Evolutionary conservation across 805 yeast species (phyloP).

Genomic region (Candida nonsorbophila): DNA sequence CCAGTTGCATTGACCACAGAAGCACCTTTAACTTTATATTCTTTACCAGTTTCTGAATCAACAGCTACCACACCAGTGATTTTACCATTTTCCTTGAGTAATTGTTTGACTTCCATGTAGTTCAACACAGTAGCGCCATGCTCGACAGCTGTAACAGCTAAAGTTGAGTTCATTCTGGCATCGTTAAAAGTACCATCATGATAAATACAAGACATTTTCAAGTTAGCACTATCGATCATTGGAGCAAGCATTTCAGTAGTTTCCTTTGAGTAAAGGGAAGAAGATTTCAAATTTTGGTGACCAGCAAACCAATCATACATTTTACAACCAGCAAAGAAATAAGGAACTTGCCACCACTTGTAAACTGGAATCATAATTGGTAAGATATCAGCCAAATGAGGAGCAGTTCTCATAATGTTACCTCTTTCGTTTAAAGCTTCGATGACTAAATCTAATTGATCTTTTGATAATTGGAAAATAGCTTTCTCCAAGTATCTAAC

Average conservation of each 20-base stretch:
- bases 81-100: slow-evolving; percentile 61
- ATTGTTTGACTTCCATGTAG: slow-evolving; percentile 75
- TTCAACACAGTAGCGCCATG: slow-evolving; percentile 87
- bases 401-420: slow-evolving; percentile 83
- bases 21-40: slow-evolving; percentile 59
- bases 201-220: slow-evolving; percentile 89
- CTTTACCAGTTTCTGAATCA: slow-evolving; percentile 66
- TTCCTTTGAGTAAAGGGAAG: slow-evolving; percentile 65
- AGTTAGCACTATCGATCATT: slow-evolving; percentile 68
- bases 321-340: slow-evolving; percentile 86
- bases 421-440: slow-evolving; percentile 37
- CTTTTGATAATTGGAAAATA: slow-evolving; percentile 84
- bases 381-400: slow-evolving; percentile 78
- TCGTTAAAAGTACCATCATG: slow-evolving; percentile 96
- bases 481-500: slow-evolving; percentile 94
- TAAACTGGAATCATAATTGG: slow-evolving; percentile 97
- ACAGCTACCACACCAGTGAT: slow-evolving; percentile 71
- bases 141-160: slow-evolving; percentile 81
- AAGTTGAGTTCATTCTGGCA: slow-evolving; percentile 79
- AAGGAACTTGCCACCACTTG: slow-evolving; percentile 93
- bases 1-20: slow-evolving; percentile 91
- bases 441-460: slow-evolving; percentile 46
- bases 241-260: slow-evolving; percentile 75
- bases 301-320: slow-evolving; percentile 93
- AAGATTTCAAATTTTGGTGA: slow-evolving; percentile 70